phyloP scores from a whole-genome alignment of 768 basidiomycete species.

The Boletellus sp. region DNA sequence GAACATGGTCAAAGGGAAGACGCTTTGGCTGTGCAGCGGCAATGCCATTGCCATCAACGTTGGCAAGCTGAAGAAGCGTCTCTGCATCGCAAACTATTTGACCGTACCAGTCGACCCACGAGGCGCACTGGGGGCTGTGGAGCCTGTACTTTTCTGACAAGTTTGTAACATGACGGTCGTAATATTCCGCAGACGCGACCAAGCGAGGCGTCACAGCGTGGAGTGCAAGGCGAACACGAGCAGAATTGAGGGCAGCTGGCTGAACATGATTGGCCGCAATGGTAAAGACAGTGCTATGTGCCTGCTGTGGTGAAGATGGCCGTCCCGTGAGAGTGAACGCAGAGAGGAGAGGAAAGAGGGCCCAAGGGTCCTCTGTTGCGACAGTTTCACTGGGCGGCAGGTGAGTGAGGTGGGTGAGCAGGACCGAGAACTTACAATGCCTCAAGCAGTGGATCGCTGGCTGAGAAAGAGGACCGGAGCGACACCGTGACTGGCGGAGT shows the following conservation, averaged over 20 bases:
- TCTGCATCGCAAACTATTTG: constrained; percentile 65
- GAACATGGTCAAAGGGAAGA: constrained; percentile 77
- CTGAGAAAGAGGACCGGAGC: constrained; percentile 26
- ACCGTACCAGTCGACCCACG: constrained; percentile 88
- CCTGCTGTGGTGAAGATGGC: constrained; percentile 41
- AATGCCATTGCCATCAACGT: constrained; percentile 41
- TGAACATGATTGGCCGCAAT: constrained; percentile 44
- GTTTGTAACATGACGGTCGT: constrained; percentile 38
- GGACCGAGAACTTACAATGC: constrained; percentile 24
- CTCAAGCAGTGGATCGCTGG: constrained; percentile 28
- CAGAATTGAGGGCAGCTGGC: constrained; percentile 46
- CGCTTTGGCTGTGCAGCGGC: constrained; percentile 31
- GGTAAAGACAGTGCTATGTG: constrained; percentile 39
- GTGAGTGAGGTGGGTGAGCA: constrained; percentile 1
- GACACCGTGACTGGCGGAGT: constrained; percentile 31
- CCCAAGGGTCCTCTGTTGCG: constrained; percentile 61
- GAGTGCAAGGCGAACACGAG: constrained; percentile 71
- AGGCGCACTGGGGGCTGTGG: constrained; percentile 42
- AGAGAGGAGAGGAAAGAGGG: constrained; percentile 72
- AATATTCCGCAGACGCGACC: constrained; percentile 80
- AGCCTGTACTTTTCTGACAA: constrained; percentile 26
- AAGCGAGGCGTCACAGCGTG: constrained; percentile 79
- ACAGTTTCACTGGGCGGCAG: constrained; percentile 68
- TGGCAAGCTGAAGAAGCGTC: constrained; percentile 50
- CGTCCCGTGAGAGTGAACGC: constrained; percentile 53